A percentile compares a stretch with the other conserved stretches of the same genome.
Evolutionary conservation across 768 basidiomycete species (phyloP).

Genomic region (Phlegmacium glaucopus): DNA sequence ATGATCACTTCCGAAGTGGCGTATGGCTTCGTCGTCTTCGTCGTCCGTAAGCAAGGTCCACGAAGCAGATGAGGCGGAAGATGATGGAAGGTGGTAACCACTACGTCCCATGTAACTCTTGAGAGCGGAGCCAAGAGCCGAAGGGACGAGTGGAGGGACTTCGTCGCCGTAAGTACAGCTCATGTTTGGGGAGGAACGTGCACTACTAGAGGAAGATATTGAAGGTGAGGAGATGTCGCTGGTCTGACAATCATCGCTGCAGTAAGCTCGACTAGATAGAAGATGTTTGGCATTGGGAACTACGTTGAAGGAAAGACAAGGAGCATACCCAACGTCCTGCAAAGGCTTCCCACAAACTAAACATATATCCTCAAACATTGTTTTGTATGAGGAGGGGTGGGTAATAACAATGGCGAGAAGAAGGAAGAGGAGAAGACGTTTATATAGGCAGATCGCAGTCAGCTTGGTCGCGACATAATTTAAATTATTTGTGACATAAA

Average conservation of each 20-base stretch:
- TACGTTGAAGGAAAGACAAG: conserved; percentile 9
- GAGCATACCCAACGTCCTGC: conserved; percentile 55
- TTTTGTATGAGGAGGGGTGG: conserved; percentile 4
- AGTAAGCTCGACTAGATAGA: conserved; percentile 56
- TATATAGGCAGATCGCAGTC: conserved; percentile 29
- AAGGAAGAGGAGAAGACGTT: conserved; percentile 14
- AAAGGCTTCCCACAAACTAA: conserved; percentile 68
- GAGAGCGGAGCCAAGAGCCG: conserved; percentile 58
- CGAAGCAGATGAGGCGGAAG: conserved; percentile 54
- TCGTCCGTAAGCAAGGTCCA: conserved; percentile 67
- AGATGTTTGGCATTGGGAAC: conserved; percentile 2
- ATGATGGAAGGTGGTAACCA: conserved; percentile 57
- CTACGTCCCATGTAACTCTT: conserved; percentile 39
- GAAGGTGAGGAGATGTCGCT: conserved; percentile 64
- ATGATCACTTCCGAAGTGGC: conserved; percentile 28
- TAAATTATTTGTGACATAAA: conserved; percentile 29
- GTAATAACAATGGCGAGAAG: conserved; percentile 10
- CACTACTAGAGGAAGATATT: conserved; percentile 63
- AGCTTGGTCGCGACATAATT: conserved; percentile 36
- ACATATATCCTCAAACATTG: conserved; percentile 80
- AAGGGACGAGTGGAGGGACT: conserved; percentile 64
- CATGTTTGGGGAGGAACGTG: conserved; percentile 65
- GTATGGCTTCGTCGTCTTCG: conserved; percentile 48
- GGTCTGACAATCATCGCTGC: conserved; percentile 64
- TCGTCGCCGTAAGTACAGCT: conserved; percentile 52